These are phyloP conservation scores for Penicillium egyptiacum DNA, from an alignment of 495 filamentous ascomycete genomes.

Conservation along the genomic window DNA sequence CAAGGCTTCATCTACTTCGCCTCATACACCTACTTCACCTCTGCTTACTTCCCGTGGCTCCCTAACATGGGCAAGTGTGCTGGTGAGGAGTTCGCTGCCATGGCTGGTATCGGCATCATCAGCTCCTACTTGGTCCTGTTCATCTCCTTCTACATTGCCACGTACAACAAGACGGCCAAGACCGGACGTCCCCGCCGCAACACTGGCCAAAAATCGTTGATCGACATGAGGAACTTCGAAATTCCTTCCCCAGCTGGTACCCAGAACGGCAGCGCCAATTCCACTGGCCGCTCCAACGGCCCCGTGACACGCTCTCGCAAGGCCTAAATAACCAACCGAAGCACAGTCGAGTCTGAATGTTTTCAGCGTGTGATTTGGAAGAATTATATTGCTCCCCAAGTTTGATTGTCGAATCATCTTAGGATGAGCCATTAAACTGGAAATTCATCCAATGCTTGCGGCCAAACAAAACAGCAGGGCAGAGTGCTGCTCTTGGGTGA, in stretches of 20 bases:
- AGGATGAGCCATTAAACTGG: constrained; percentile 8
- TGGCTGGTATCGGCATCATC: constrained; percentile 87
- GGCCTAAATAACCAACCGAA: constrained; percentile 34
- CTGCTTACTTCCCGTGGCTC: constrained; percentile 82
- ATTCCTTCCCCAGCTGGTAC: constrained; percentile 37
- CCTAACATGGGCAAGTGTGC: constrained; percentile 84
- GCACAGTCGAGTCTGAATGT: constrained; percentile 1
- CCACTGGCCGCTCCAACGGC: constrained; percentile 45
- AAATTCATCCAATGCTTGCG: constrained; percentile 22
- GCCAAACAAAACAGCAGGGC: constrained; percentile 14
- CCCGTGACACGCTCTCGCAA: constrained; percentile 52
- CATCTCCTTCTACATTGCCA: constrained; percentile 98
- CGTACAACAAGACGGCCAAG: constrained; percentile 87
- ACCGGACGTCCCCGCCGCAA: constrained; percentile 51
- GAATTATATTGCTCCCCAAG: not conserved
- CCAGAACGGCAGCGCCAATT: constrained; percentile 33
- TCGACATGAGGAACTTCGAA: constrained; percentile 56
- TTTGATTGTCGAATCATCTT: constrained; percentile 6
- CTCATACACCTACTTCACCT: constrained; percentile 92
- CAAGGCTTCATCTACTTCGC: constrained; percentile 91
- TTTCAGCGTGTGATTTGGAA: constrained; percentile 3
- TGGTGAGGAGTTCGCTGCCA: constrained; percentile 95
- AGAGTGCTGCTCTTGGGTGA: constrained; percentile 23
- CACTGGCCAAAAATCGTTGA: constrained; percentile 52
- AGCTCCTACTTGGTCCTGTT: constrained; percentile 94